Evolutionary conservation across 345 rosid genomes (phyloP), one percentile per base, ranked within the genome.

Genomic region (Abelmoschus esculentus): DNA sequence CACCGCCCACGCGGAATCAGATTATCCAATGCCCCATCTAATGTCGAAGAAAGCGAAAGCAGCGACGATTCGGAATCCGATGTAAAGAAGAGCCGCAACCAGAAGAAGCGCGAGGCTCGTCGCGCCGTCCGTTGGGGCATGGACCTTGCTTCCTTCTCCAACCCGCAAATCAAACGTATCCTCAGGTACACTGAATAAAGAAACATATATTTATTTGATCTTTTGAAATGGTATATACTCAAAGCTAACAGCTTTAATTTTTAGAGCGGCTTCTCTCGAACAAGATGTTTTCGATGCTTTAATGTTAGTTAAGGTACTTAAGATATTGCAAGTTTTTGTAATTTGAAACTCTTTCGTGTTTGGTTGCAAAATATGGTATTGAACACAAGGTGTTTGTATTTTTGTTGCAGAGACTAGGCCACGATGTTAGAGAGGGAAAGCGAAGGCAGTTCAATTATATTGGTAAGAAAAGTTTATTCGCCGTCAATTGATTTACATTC

Each of bases 51-150:
- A 63, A 72, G 55, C 3, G 79, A 57, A 32, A 61, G 56, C 61
- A 78, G 78, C 49, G 83, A 73, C 53, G 83, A 73, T 38, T 77
- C 82, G 17, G 97, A 84, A 63, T 73, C 86, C 47, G 92, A 84
- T 0, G 52, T 52, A 3, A 74, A 68, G 77, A 89, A 55, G 82
- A 93, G 96, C 70, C 86, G 89, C 52, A 86, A 89, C 80, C 92
- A 89, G 84, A 86, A 79, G 85, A 93, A 91, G 78, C 91, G 96
- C 74, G 95, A 91, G 64, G 96, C 98, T 73, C 87, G 83, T 17
- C 96, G 85, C 65, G 89, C 96, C 49, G 86, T 91, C 17, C 79
- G 68, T 15, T 93, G 92, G 97, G 97, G 90, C 58, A 77, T 88
- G 91, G 86, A 93, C 56, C 83, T 91, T 2, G 83, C 96, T 66